Conservation (phyloP, 148 eudicot genomes). For the Vaccinium corymbosum region DNA sequence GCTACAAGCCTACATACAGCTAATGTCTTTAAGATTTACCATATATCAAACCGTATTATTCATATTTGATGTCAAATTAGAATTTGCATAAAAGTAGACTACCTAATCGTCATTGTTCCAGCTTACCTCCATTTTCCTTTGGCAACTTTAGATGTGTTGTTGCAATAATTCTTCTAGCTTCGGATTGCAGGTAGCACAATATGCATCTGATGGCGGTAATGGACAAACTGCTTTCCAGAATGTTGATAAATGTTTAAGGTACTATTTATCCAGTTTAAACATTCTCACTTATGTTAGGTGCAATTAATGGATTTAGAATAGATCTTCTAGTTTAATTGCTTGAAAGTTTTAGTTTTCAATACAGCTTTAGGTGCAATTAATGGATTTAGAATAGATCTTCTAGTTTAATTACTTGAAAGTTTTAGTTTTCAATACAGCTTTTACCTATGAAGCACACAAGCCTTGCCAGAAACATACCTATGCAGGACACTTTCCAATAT, state of each 20-base stretch:
- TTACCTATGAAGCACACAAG: not conserved
- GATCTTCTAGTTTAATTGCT: not conserved
- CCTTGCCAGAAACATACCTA: not conserved
- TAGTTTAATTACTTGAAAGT: not conserved
- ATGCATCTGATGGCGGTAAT: constrained; percentile 73
- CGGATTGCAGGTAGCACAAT: constrained; percentile 76
- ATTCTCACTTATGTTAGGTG: not conserved
- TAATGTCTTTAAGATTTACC: not conserved
- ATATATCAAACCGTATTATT: not conserved
- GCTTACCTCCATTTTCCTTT: not conserved
- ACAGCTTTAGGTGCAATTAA: not conserved
- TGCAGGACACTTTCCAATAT: not conserved
- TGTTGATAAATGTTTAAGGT: constrained; percentile 91
- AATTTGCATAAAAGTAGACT: not conserved
- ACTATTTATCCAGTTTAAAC: constrained; percentile 13
- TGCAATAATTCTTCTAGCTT: not conserved
- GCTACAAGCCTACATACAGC: not conserved
- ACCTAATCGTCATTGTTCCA: not conserved
- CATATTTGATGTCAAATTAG: not conserved
- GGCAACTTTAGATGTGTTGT: not conserved
- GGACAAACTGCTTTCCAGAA: constrained; percentile 60
- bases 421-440: not conserved
- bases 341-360: not conserved
- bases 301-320: not conserved
- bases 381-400: not conserved